These are phyloP conservation scores for Sesbania bispinosa DNA, from an alignment of 306 rosid genomes.

Conservation along the genomic window DNA sequence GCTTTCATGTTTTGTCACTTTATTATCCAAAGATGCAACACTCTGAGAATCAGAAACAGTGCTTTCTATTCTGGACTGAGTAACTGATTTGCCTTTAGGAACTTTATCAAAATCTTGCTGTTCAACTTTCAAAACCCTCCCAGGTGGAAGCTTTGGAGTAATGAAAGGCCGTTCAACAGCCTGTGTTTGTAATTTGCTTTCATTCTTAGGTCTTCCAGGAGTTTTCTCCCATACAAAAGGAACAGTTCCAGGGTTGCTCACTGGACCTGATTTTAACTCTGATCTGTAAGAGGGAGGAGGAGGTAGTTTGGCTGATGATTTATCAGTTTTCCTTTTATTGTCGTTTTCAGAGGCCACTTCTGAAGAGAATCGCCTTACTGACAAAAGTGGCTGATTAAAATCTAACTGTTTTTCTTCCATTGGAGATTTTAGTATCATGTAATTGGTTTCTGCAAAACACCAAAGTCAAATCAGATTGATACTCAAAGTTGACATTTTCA, in stretches of 20 bases:
- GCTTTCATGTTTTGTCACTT: conserved; percentile 29
- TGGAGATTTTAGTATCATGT: conserved; percentile 37
- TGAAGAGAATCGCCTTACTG: conserved; percentile 68
- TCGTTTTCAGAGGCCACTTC: conserved; percentile 41
- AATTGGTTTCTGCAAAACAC: conserved; percentile 40
- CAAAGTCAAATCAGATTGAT: conserved; percentile 36
- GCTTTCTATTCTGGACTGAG: conserved; percentile 33
- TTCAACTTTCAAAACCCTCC: conserved; percentile 52
- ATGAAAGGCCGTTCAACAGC: conserved; percentile 29
- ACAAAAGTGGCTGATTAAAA: conserved; percentile 76
- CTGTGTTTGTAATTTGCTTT: conserved; percentile 30
- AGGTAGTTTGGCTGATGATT: conserved; percentile 48
- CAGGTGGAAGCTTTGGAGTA: conserved; percentile 81
- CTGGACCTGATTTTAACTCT: conserved; percentile 88
- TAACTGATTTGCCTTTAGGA: conserved; percentile 31
- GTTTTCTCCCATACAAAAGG: conserved; percentile 82
- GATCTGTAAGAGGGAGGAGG: conserved; percentile 69
- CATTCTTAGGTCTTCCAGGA: conserved; percentile 83
- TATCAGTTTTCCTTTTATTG: conserved; percentile 40
- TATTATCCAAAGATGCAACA: conserved; percentile 35
- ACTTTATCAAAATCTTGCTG: conserved; percentile 37
- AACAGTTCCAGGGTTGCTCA: conserved; percentile 77
- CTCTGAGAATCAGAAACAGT: conserved; percentile 27
- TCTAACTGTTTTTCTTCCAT: conserved; percentile 92
- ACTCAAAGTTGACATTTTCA: conserved; percentile 21